Conservation (phyloP, 192 early-diverging fungal species). For the Cetraspora pellucida region DNA sequence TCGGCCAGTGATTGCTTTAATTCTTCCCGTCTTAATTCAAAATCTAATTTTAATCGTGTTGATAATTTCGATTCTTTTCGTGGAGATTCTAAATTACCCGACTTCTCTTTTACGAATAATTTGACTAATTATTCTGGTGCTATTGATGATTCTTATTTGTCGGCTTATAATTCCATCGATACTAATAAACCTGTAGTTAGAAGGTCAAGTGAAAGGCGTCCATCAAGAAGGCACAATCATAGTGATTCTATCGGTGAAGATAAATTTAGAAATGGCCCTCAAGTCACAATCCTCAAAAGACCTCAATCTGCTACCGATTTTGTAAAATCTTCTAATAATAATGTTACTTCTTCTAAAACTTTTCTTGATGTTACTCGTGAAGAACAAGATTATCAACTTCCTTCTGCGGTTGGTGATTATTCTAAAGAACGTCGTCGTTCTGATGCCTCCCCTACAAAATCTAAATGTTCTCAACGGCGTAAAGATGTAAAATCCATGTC, state of each 20-base stretch:
- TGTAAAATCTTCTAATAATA: slow-evolving; percentile 6
- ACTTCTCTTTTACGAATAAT: background rate
- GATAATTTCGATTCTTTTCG: slow-evolving; percentile 16
- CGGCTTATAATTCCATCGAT: background rate
- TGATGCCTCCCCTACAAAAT: slow-evolving; percentile 40
- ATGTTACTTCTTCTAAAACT: background rate
- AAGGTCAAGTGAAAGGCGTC: background rate
- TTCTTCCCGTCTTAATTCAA: background rate
- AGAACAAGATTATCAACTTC: background rate
- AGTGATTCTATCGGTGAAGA: slow-evolving; percentile 23
- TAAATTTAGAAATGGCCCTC: background rate
- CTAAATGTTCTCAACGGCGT: slow-evolving; percentile 49
- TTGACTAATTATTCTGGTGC: background rate
- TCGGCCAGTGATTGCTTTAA: background rate
- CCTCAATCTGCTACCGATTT: slow-evolving; percentile 29
- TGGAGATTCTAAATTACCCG: background rate
- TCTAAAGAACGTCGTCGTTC: slow-evolving; percentile 16
- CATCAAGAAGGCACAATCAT: background rate
- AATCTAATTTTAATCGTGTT: background rate
- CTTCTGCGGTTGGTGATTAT: background rate
- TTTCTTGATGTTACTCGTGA: background rate
- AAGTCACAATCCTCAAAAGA: slow-evolving; percentile 8
- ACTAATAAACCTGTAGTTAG: background rate
- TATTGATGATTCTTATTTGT: background rate
- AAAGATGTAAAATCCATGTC: slow-evolving; percentile 44